A percentile compares a stretch with the other conserved stretches of the same genome.
These are phyloP conservation scores for Aspergillus pseudoterreus DNA, from an alignment of 2,329 filamentous ascomycete genomes.

Conservation along the genomic window DNA sequence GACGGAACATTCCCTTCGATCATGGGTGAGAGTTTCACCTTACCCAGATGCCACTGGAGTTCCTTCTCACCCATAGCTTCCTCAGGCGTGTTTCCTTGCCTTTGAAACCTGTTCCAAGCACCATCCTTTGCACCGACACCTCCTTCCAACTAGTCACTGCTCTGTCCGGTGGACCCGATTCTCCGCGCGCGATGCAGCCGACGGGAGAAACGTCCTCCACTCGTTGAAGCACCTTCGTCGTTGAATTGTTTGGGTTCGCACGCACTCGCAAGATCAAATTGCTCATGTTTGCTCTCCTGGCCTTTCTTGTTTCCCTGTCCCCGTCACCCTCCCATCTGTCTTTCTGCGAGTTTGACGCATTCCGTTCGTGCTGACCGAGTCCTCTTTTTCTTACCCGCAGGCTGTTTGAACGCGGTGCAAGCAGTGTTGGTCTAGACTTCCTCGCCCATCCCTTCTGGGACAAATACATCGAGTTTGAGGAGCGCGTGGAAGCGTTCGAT, in stretches of 20 bases:
- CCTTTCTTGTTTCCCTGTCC: conserved; percentile 34
- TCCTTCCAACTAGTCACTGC: conserved; percentile 20
- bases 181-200: conserved; percentile 34
- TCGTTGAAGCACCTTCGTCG: conserved; percentile 29
- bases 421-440: conserved; percentile 85
- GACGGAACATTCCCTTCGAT: conserved; percentile 39
- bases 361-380: conserved; percentile 37
- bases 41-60: conserved; percentile 40
- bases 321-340: conserved; percentile 28
- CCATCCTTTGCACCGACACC: conserved; percentile 25
- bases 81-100: conserved; percentile 48
- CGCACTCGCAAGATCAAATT: conserved; percentile 31
- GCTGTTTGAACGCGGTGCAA: conserved; percentile 85
- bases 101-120: conserved; percentile 29
- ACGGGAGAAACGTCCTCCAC: conserved; percentile 20
- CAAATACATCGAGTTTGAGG: conserved; percentile 96
- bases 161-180: conserved; percentile 31
- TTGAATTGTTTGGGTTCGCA: conserved; percentile 38
- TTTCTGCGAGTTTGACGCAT: conserved; percentile 6
- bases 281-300: conserved; percentile 47
- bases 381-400: conserved; percentile 45
- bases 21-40: conserved; percentile 67
- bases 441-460: conserved; percentile 97
- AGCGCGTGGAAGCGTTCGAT: conserved; percentile 78
- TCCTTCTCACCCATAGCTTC: conserved; percentile 51